phyloP scores from a whole-genome alignment of 164 flowering plant genomes.

The Paratinospora sagittata region DNA sequence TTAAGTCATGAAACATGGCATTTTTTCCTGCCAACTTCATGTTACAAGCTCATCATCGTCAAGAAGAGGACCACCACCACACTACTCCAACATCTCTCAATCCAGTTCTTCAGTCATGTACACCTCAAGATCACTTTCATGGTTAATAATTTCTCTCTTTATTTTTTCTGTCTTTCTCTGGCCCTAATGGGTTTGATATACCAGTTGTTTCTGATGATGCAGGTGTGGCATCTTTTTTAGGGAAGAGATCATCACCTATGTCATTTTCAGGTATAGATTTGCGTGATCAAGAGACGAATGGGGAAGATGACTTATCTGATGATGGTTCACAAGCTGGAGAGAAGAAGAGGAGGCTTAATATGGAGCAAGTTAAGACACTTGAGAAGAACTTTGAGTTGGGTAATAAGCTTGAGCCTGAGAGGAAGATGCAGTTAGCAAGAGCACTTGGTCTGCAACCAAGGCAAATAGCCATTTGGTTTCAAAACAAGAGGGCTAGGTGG shows the following conservation, averaged over 20 bases:
- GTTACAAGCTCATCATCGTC: constrained; percentile 53
- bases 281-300: constrained; percentile 31
- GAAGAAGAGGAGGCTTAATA: constrained; percentile 73
- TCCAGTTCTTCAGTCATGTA: constrained; percentile 49
- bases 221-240: constrained; percentile 54
- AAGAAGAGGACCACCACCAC: constrained; percentile 36
- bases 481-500: constrained; percentile 86
- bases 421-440: constrained; percentile 79
- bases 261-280: constrained; percentile 56
- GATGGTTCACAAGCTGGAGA: constrained; percentile 58
- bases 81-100: constrained; percentile 36
- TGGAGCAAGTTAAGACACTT: constrained; percentile 77
- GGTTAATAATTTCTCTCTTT: constrained; percentile 31
- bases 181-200: not conserved
- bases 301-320: constrained; percentile 47
- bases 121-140: constrained; percentile 64
- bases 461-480: constrained; percentile 89
- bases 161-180: not conserved
- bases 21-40: constrained; percentile 87
- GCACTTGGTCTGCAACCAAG: constrained; percentile 81
- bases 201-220: constrained; percentile 10
- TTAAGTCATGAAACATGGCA: constrained; percentile 52
- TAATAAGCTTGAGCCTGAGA: constrained; percentile 86
- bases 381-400: constrained; percentile 85
- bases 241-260: constrained; percentile 54